Evolutionary conservation across 306 rosid genomes (phyloP).

Genomic region (Gynostemma pentaphyllum): DNA sequence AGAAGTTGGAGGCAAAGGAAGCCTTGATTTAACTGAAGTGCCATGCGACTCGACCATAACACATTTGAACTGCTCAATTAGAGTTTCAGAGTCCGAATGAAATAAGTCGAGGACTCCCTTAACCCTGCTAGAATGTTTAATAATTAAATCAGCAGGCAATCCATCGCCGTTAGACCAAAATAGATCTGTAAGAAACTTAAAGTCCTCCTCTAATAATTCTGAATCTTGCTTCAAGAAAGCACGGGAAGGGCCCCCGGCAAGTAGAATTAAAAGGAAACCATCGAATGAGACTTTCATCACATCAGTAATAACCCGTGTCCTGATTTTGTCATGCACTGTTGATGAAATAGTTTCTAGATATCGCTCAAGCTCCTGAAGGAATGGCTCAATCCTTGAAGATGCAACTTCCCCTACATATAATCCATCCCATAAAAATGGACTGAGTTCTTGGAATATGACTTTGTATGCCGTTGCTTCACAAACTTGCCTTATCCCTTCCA

Average conservation of each 20-base stretch:
- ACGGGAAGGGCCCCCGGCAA: conserved; percentile 92
- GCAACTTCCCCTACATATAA: conserved; percentile 59
- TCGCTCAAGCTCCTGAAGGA: conserved; percentile 73
- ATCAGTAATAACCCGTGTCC: conserved; percentile 80
- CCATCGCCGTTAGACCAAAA: conserved; percentile 99
- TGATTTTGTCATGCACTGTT: conserved; percentile 71
- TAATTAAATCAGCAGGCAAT: conserved; percentile 63
- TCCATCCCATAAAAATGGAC: conserved; percentile 69
- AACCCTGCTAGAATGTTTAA: conserved; percentile 40
- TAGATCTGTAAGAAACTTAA: conserved; percentile 62
- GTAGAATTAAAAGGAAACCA: conserved; percentile 63
- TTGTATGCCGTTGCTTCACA: conserved; percentile 63
- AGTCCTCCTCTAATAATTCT: conserved; percentile 61
- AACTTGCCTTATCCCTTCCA: conserved; percentile 70
- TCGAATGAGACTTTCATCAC: conserved; percentile 84
- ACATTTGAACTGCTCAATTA: conserved; percentile 54
- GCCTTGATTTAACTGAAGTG: conserved; percentile 51
- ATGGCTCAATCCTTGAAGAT: conserved; percentile 62
- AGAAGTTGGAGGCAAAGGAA: conserved; percentile 72
- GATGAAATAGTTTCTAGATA: conserved; percentile 76
- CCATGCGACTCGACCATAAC: conserved; percentile 35
- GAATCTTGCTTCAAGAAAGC: conserved; percentile 57
- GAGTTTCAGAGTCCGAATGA: conserved; percentile 30
- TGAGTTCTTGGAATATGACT: conserved; percentile 52
- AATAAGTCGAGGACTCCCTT: conserved; percentile 48